Evolutionary conservation across 306 rosid genomes (phyloP).

Genomic region (Casuarina glauca): DNA sequence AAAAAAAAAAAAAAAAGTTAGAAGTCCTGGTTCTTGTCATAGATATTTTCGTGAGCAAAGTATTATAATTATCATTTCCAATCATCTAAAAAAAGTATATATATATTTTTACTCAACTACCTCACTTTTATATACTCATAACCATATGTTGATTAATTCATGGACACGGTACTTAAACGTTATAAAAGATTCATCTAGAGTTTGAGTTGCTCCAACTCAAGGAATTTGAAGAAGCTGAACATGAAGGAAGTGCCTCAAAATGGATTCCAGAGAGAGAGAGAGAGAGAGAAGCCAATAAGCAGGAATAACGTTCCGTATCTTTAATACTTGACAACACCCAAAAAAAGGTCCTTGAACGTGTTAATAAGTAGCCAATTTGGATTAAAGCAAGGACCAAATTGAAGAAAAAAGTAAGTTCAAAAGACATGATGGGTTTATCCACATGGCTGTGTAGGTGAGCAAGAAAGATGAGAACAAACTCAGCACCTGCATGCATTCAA

Average conservation of each 20-base stretch:
- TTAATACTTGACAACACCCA: background rate
- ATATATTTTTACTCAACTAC: background rate
- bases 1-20: background rate
- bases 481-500: conserved; percentile 20
- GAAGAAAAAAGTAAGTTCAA: background rate
- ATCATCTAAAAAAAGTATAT: background rate
- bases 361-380: background rate
- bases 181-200: background rate
- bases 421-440: background rate
- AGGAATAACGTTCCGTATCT: background rate
- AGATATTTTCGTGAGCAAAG: background rate
- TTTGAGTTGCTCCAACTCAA: background rate
- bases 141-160: background rate
- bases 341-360: background rate
- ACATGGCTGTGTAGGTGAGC: background rate
- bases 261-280: background rate
- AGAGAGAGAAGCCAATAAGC: background rate
- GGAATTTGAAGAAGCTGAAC: background rate
- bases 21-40: background rate
- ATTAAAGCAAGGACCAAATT: background rate
- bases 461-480: conserved; percentile 7
- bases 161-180: background rate
- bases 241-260: background rate
- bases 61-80: background rate
- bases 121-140: background rate